phyloP scores from a whole-genome alignment of 257 asterid genomes.

The Vinca minor region DNA sequence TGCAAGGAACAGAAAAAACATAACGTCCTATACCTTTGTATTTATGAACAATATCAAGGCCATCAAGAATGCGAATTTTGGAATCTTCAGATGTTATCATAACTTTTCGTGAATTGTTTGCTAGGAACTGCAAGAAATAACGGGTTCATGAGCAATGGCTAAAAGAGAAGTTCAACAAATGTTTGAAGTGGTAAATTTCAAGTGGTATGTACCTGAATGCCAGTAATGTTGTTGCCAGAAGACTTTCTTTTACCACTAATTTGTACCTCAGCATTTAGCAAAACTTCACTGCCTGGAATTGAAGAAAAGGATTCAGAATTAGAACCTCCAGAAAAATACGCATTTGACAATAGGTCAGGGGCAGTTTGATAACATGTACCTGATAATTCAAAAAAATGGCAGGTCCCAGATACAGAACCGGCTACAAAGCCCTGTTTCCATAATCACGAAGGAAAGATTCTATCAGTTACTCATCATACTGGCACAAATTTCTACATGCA shows the following conservation, averaged over 20 bases:
- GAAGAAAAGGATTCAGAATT: conserved; percentile 9
- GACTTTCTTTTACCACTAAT: conserved; percentile 53
- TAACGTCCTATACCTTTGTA: conserved; percentile 48
- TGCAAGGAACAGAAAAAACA: background rate
- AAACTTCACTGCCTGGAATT: conserved; percentile 35
- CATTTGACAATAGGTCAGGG: background rate
- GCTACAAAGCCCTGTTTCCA: conserved; percentile 55
- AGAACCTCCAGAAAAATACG: background rate
- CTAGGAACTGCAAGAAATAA: conserved; percentile 41
- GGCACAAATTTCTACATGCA: background rate
- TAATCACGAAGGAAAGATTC: background rate
- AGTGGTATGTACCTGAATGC: conserved; percentile 63
- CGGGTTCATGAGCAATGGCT: conserved; percentile 10
- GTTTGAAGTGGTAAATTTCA: background rate
- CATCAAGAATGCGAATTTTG: conserved; percentile 68
- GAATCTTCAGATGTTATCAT: conserved; percentile 86
- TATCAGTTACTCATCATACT: background rate
- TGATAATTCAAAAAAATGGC: conserved; percentile 58
- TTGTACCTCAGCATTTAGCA: conserved; percentile 41
- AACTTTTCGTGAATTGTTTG: conserved; percentile 36
- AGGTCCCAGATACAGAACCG: conserved; percentile 67
- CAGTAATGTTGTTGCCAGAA: conserved; percentile 55
- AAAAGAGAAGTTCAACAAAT: background rate
- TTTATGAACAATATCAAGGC: conserved; percentile 59
- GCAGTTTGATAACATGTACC: conserved; percentile 18